Percentiles rank a stretch among this genome's conserved stretches.
These are phyloP conservation scores for Puccinia hordei DNA, from an alignment of 1,284 basidiomycete species.

Conservation along the genomic window DNA sequence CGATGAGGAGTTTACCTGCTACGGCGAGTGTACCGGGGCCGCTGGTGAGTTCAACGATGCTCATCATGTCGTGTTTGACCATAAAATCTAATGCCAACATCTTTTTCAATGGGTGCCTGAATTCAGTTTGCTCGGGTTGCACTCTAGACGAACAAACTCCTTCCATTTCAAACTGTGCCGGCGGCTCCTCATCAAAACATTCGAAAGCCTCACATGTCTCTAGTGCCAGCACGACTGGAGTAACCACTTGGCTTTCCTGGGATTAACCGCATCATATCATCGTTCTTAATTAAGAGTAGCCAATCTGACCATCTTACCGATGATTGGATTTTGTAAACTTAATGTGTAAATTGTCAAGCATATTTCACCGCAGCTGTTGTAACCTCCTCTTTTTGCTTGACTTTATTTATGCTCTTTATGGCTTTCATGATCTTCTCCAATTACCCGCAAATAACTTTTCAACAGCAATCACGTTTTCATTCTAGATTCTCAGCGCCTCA, in stretches of 20 bases:
- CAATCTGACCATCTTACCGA: background rate
- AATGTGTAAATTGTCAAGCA: no score
- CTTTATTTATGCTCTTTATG: no score
- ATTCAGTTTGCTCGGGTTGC: conserved; percentile 6
- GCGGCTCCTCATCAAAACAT: background rate
- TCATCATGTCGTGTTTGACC: background rate
- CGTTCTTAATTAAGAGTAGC: background rate
- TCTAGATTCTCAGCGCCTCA: no score
- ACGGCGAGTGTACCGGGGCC: conserved; percentile 5
- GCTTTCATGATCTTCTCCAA: no score
- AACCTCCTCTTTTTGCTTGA: no score
- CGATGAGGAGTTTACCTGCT: conserved; percentile 25
- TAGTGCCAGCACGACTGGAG: background rate
- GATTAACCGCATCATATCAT: background rate
- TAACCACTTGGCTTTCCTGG: conserved; percentile 13
- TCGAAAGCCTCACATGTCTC: background rate
- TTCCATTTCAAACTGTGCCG: conserved; percentile 20
- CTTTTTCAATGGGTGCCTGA: background rate
- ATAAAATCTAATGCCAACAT: background rate
- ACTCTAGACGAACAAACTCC: conserved; percentile 16
- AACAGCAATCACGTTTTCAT: no score
- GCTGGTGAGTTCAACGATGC: conserved; percentile 1
- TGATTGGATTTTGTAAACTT: no score
- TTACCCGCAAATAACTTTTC: no score
- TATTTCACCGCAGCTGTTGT: no score